Conservation (phyloP, 805 yeast genomes). For the Peterozyma toletana region DNA sequence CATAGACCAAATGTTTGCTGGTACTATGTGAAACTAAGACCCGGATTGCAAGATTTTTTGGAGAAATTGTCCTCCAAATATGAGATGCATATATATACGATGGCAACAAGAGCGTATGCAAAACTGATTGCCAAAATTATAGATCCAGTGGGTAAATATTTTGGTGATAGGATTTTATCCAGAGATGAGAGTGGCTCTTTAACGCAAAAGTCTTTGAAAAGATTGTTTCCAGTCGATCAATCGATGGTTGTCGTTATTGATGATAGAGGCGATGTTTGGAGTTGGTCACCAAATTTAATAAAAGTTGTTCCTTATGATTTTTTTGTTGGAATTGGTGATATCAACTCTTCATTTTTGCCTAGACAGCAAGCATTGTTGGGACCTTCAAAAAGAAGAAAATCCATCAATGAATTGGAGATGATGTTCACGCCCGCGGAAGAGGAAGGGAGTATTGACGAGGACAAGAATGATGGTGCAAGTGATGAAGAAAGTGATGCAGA, state of each 20-base stretch:
- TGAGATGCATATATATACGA: constrained; percentile 93
- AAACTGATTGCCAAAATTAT: constrained; percentile 81
- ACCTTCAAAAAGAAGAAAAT: constrained; percentile 54
- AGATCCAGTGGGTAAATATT: constrained; percentile 81
- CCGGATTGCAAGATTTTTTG: constrained; percentile 75
- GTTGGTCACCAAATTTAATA: constrained; percentile 87
- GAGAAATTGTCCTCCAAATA: constrained; percentile 54
- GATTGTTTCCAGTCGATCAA: constrained; percentile 92
- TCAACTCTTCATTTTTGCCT: constrained; percentile 87
- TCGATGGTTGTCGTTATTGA: constrained; percentile 95
- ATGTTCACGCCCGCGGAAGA: constrained; percentile 13
- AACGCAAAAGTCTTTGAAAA: constrained; percentile 78
- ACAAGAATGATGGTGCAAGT: background rate
- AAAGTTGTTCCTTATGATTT: constrained; percentile 95
- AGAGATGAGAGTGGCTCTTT: constrained; percentile 93
- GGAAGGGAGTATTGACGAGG: constrained; percentile 18
- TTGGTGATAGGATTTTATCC: constrained; percentile 86
- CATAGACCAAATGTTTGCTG: constrained; percentile 60
- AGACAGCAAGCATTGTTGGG: constrained; percentile 55
- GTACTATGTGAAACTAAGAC: constrained; percentile 90
- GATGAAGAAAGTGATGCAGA: constrained; percentile 2
- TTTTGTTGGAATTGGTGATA: constrained; percentile 96
- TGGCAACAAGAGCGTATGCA: constrained; percentile 97
- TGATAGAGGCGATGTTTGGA: constrained; percentile 98
- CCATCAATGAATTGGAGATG: constrained; percentile 51